phyloP scores from a whole-genome alignment of 176 grass and related monocot species.

The Aegilops umbellulata region DNA sequence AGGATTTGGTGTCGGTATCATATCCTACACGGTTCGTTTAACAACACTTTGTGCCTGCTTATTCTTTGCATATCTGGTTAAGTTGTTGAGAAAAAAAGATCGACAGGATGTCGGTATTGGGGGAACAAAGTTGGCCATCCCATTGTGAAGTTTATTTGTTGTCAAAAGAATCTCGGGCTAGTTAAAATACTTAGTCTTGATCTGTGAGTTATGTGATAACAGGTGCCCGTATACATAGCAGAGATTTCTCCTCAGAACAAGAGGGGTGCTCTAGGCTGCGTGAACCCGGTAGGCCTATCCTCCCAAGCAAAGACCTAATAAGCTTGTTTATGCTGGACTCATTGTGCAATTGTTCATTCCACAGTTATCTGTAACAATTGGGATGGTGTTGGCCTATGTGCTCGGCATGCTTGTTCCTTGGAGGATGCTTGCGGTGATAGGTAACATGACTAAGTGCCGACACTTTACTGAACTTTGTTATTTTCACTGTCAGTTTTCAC shows the following conservation, averaged over 20 bases:
- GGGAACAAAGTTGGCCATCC: neutral
- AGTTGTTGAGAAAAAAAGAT: neutral
- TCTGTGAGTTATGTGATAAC: conserved; percentile 16
- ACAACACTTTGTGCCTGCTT: neutral
- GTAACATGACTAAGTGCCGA: conserved; percentile 42
- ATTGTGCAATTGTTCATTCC: conserved; percentile 3
- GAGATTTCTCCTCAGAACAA: conserved; percentile 91
- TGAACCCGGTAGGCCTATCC: conserved; percentile 64
- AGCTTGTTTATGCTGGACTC: neutral
- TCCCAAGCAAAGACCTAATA: neutral
- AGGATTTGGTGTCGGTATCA: conserved; percentile 94
- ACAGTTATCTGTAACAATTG: conserved; percentile 83
- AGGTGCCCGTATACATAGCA: conserved; percentile 96
- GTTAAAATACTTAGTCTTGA: neutral
- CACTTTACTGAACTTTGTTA: neutral
- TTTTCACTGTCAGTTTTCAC: neutral
- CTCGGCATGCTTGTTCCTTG: conserved; percentile 94
- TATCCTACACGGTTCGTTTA: conserved; percentile 66
- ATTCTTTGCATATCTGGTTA: neutral
- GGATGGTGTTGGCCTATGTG: conserved; percentile 86
- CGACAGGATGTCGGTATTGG: neutral
- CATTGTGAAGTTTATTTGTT: neutral
- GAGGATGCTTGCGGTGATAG: conserved; percentile 91
- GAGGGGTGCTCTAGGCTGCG: conserved; percentile 85
- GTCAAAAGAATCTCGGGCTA: neutral